Evolutionary conservation across 139 green algal genomes (phyloP).

Genomic region (Auxenochlorella pyrenoidosa): DNA sequence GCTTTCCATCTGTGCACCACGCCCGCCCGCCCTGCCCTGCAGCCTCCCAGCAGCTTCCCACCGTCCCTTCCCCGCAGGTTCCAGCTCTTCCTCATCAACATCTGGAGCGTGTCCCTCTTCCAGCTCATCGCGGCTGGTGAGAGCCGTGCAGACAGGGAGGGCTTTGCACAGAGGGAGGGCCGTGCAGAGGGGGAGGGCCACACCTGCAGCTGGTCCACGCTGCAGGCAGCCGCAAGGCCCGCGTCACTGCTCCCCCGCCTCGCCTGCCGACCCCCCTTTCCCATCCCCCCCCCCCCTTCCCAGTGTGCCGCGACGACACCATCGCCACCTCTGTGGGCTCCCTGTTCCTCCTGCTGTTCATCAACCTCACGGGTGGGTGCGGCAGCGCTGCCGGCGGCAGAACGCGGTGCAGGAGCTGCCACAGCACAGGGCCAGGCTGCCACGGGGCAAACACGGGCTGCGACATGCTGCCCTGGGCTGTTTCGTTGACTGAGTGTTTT

Average conservation of each 20-base stretch:
- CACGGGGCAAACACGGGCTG: too few species aligned
- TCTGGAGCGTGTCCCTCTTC: constrained; percentile 33
- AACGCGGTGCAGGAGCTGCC: too few species aligned
- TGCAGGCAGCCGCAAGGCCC: too few species aligned
- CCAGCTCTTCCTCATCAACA: constrained; percentile 26
- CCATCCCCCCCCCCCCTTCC: not conserved
- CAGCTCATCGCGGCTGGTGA: constrained; percentile 23
- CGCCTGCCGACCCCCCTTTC: too few species aligned
- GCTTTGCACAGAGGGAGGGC: too few species aligned
- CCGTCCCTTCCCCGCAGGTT: not conserved
- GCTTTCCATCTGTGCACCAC: not conserved
- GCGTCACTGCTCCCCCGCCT: too few species aligned
- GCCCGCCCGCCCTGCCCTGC: not conserved
- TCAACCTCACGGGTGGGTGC: constrained; percentile 31
- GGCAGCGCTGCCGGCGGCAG: not conserved
- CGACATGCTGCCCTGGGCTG: too few species aligned
- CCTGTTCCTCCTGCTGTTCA: constrained; percentile 52
- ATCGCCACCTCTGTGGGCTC: constrained; percentile 37
- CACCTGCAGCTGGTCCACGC: too few species aligned
- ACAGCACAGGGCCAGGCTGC: too few species aligned
- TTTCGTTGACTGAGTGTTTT: too few species aligned
- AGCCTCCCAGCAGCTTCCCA: not conserved
- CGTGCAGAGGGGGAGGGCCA: too few species aligned
- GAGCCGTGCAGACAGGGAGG: not conserved
- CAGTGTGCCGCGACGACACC: constrained; percentile 31